Evolutionary conservation across 2,329 filamentous ascomycete species (phyloP).

Genomic region (Stachybotrys echinatus): DNA sequence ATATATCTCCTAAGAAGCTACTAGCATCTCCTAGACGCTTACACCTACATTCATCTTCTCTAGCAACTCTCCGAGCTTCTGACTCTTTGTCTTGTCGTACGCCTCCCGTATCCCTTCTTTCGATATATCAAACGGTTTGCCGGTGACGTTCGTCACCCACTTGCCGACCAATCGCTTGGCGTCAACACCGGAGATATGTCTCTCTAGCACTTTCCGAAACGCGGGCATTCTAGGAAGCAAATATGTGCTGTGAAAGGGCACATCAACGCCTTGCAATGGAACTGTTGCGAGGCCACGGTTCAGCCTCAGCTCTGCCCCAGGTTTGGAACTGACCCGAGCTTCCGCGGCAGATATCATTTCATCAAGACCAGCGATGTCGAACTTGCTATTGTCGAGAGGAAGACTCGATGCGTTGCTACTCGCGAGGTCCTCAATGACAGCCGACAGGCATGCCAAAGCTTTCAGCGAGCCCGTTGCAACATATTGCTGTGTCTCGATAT

Average conservation of each 20-base stretch:
- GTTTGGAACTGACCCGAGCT: no score
- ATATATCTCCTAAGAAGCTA: no score
- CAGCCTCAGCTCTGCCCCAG: conserved; percentile 74
- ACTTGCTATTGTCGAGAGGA: no score
- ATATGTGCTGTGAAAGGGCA: conserved; percentile 99
- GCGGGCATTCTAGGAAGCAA: conserved; percentile 96
- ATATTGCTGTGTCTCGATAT: conserved; percentile 72
- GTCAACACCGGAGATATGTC: conserved; percentile 99
- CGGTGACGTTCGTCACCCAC: conserved; percentile 98
- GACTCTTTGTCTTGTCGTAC: no score
- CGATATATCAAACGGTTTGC: conserved; percentile 88
- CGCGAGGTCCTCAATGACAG: conserved; percentile 94
- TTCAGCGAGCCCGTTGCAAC: conserved; percentile 69
- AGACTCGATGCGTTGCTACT: no score
- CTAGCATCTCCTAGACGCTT: no score
- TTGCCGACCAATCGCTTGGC: conserved; percentile 95
- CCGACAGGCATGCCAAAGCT: conserved; percentile 74
- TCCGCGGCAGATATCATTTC: no score
- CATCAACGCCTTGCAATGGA: conserved; percentile 93
- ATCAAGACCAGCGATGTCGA: conserved; percentile 87
- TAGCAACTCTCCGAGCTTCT: no score
- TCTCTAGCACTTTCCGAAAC: conserved; percentile 95
- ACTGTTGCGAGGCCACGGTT: conserved; percentile 96
- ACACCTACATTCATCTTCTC: no score
- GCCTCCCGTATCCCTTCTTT: no score